phyloP scores from a whole-genome alignment of 345 rosid genomes.

The Eucalyptus sp. region DNA sequence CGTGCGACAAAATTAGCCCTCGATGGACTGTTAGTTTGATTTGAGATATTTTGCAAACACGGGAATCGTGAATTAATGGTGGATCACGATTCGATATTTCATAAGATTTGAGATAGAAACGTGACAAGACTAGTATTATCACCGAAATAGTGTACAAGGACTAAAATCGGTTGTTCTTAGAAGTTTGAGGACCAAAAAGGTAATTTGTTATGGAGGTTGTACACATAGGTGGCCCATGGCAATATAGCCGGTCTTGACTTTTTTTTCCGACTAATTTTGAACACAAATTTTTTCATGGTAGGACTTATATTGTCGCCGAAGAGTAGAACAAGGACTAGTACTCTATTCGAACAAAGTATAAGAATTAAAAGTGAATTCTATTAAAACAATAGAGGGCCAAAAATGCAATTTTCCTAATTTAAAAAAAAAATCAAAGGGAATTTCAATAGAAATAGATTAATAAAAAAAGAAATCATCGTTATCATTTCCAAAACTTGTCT shows the following conservation, averaged over 20 bases:
- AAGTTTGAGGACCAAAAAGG: not conserved
- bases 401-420: no score
- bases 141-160: not conserved
- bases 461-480: not conserved
- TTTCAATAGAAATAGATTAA: no score
- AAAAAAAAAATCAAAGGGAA: not conserved
- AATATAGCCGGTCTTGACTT: not conserved
- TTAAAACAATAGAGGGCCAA: not conserved
- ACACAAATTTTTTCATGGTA: not conserved
- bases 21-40: no score
- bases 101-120: no score
- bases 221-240: not conserved
- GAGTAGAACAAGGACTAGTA: not conserved
- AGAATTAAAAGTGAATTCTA: not conserved
- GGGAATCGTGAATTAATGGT: no score
- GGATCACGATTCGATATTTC: no score
- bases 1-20: no score
- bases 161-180: accelerated
- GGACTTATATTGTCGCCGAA: not conserved
- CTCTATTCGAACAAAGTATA: not conserved
- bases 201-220: not conserved
- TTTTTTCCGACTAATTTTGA: no score
- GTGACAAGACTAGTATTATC: not conserved
- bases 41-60: no score
- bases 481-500: not conserved